phyloP scores from a whole-genome alignment of 306 rosid species.

The Neltuma alba region DNA sequence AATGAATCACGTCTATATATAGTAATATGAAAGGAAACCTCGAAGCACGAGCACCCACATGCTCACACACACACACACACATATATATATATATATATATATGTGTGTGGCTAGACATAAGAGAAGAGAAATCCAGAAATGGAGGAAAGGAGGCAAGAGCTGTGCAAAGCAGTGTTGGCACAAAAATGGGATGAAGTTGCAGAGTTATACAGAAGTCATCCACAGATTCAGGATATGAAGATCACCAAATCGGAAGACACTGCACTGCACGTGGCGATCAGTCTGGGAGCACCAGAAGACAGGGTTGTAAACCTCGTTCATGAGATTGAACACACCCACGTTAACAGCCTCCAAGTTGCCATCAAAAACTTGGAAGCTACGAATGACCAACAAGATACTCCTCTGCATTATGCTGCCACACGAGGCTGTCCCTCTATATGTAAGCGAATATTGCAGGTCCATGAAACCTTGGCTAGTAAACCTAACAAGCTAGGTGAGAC shows the following conservation, averaged over 20 bases:
- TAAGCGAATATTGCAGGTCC: neutral
- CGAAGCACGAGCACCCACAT: neutral
- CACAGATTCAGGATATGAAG: neutral
- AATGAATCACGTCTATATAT: too few relatives aligned
- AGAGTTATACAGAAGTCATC: neutral
- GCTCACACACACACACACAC: too few relatives aligned
- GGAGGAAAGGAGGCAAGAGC: neutral
- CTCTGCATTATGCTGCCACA: slow-evolving; percentile 35
- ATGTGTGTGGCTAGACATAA: too few relatives aligned
- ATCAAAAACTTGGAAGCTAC: neutral
- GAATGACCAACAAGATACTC: slow-evolving; percentile 34
- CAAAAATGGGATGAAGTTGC: slow-evolving; percentile 17
- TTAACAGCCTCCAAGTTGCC: neutral
- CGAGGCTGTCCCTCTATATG: slow-evolving; percentile 33
- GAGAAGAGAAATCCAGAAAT: neutral
- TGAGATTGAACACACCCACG: neutral
- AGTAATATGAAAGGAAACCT: too few relatives aligned
- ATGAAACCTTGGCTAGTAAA: neutral
- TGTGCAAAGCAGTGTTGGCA: neutral
- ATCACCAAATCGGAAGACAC: slow-evolving; percentile 14
- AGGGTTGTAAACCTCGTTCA: slow-evolving; percentile 6
- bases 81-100: too few relatives aligned
- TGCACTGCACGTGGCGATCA: slow-evolving; percentile 22
- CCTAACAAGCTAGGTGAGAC: slow-evolving; percentile 35
- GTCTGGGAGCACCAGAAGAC: slow-evolving; percentile 11